These are phyloP conservation scores for Yamadazyma akitaensis DNA, from an alignment of 805 yeast genomes.

Conservation along the genomic window DNA sequence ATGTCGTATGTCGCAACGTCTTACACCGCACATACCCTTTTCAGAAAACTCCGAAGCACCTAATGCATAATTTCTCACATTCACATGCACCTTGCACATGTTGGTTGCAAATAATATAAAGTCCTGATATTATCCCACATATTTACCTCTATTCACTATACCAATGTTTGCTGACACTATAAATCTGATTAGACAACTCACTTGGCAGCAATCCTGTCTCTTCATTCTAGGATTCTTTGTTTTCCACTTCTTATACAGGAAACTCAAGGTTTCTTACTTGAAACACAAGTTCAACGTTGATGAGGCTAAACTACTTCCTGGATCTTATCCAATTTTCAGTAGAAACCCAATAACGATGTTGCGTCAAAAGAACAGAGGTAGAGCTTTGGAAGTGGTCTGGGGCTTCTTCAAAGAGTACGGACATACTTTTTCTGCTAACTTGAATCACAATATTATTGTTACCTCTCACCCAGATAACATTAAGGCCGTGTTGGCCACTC, in stretches of 20 bases:
- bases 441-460: constrained; percentile 20
- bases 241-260: constrained; percentile 1
- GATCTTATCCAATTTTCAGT: constrained; percentile 15
- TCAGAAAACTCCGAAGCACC: neutral
- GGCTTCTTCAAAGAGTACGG: constrained; percentile 13
- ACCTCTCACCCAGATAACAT: constrained; percentile 32
- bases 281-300: constrained; percentile 11
- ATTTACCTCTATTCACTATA: too few relatives aligned
- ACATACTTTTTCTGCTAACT: constrained; percentile 16
- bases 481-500: constrained; percentile 33
- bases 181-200: neutral
- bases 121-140: neutral
- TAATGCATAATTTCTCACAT: neutral
- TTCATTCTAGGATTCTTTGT: neutral
- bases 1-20: neutral
- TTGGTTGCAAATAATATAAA: neutral
- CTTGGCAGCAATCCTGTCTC: neutral
- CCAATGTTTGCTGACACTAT: constrained; percentile 1
- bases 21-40: neutral
- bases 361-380: constrained; percentile 12
- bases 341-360: constrained; percentile 12
- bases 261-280: constrained; percentile 6
- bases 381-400: constrained; percentile 11
- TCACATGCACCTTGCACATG: neutral
- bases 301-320: constrained; percentile 12